These are phyloP conservation scores for Talaromyces nanjingensis DNA, from an alignment of 495 filamentous ascomycete genomes.

Conservation along the genomic window DNA sequence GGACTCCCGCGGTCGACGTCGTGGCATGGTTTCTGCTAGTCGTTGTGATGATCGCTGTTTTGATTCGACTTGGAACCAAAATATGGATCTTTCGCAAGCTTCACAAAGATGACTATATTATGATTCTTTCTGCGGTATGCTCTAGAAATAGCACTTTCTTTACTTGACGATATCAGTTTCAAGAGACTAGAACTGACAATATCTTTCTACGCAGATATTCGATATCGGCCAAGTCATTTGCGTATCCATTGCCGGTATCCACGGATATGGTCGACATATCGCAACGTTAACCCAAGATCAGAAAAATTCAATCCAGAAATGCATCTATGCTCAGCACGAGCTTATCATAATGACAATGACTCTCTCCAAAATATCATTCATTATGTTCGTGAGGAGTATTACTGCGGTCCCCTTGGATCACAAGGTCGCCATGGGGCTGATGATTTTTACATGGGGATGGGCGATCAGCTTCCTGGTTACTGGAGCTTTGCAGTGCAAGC, in stretches of 20 bases:
- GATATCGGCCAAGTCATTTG: constrained; percentile 15
- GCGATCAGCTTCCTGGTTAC: constrained; percentile 23
- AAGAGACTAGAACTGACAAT: background rate
- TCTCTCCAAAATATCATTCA: constrained; percentile 27
- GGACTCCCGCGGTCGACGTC: constrained; percentile 9
- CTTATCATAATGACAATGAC: constrained; percentile 25
- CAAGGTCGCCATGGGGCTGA: constrained; percentile 16
- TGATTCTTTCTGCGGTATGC: constrained; percentile 17
- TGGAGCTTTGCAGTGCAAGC: constrained; percentile 34
- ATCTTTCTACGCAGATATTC: constrained; percentile 7
- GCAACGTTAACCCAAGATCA: constrained; percentile 8
- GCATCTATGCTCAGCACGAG: constrained; percentile 24
- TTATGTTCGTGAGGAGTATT: constrained; percentile 22
- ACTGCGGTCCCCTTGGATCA: constrained; percentile 16
- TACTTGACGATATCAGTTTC: background rate
- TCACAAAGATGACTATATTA: constrained; percentile 15
- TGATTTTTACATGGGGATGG: constrained; percentile 26
- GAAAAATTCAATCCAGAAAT: constrained; percentile 16
- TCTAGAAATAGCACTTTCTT: background rate
- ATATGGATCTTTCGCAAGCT: constrained; percentile 15
- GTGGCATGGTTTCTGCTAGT: constrained; percentile 17
- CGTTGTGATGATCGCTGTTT: constrained; percentile 13
- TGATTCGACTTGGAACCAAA: constrained; percentile 17
- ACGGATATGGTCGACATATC: constrained; percentile 18
- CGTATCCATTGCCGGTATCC: constrained; percentile 17